Evolutionary conservation across 345 rosid genomes (phyloP), one percentile per base, ranked within the genome.

Genomic region (Firmiana major): DNA sequence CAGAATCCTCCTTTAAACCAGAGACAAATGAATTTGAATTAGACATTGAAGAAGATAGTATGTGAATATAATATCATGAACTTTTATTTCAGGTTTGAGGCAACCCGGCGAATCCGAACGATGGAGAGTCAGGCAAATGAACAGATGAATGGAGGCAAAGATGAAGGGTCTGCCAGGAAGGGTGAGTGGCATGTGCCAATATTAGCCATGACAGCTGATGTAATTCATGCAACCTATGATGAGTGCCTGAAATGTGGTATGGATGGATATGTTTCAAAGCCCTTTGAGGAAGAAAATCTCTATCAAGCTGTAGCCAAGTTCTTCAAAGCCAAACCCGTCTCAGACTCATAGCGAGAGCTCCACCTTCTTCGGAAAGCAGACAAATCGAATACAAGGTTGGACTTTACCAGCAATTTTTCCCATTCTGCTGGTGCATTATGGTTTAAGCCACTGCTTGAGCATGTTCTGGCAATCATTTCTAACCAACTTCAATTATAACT

Each of bases 211-310:
- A 96, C 99, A 0, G 99, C 99, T 0, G 99, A 96, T 72, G 97
- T 96, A 81, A 93, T 96, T 75, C 97, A 96, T 6, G 97, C 98
- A 0, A 96, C 99, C 1, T 87, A 88, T 24, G 99, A 96, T 0
- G 80, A 93, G 77, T 92, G 99, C 88, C 79, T 92, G 77, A 88
- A 89, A 79, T 82, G 93, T 24, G 99, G 99, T 62, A 96, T 96
- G 99, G 99, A 96, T 42, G 97, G 98, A 49, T 93, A 96, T 4
- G 98, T 96, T 75, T 93, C 99, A 0, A 96, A 96, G 83, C 98
- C 98, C 2, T 93, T 96, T 1, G 97, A 96, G 80, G 99, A 93
- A 80, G 98, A 93, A 81, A 96, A 91, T 80, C 97, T 96, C 10
- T 92, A 91, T 63, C 92, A 87, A 81, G 97, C 93, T 7, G 93